Conservation (phyloP, 202 grass and related monocot species). For the Cymbopogon flexuosus region DNA sequence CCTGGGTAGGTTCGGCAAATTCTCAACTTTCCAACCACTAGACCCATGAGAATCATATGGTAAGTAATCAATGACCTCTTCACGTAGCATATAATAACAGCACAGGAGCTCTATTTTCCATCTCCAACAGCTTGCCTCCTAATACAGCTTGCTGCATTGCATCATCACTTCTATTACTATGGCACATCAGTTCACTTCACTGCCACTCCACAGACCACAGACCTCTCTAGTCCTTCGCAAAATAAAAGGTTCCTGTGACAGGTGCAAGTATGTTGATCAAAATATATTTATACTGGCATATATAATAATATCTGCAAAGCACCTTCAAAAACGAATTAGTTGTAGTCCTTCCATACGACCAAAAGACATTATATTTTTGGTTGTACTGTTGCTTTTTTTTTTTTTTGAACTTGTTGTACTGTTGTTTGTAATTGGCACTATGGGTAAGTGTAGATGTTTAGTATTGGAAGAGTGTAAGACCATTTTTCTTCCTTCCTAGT, state of each 20-base stretch:
- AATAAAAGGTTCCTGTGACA: background rate
- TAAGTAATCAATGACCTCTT: background rate
- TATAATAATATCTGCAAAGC: background rate
- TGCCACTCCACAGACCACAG: background rate
- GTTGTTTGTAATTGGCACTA: background rate
- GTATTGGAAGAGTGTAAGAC: background rate
- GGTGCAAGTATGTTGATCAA: background rate
- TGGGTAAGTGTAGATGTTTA: background rate
- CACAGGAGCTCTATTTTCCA: background rate
- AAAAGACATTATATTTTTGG: background rate
- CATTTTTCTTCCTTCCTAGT: background rate
- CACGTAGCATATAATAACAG: background rate
- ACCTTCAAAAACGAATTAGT: background rate
- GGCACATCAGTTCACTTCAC: background rate
- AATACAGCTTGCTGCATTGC: background rate
- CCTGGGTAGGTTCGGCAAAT: background rate
- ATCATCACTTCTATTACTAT: background rate
- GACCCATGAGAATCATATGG: background rate
- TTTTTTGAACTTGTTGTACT: no score
- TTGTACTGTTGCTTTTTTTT: background rate
- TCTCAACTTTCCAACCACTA: background rate
- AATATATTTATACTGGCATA: background rate
- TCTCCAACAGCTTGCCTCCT: background rate
- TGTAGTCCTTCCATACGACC: background rate
- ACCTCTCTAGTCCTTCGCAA: background rate